A percentile compares a stretch with the other conserved stretches of the same genome.
Conservation (phyloP, 306 rosid genomes). For the Gynostemma pentaphyllum region DNA sequence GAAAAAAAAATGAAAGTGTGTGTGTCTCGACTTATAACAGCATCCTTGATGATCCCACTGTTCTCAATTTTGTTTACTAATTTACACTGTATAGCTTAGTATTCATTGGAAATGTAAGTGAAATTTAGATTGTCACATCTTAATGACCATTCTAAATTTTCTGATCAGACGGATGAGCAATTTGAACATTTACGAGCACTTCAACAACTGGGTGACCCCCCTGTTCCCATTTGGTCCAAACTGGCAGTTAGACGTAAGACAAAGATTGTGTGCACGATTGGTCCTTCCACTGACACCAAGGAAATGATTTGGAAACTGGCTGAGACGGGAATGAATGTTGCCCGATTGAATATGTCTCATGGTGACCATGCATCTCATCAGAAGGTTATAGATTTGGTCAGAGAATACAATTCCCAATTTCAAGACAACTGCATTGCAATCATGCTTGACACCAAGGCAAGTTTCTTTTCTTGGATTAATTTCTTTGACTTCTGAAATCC, state of each 20-base stretch:
- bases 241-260: constrained; percentile 83
- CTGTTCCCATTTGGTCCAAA: constrained; percentile 77
- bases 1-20: too few relatives aligned
- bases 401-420: constrained; percentile 69
- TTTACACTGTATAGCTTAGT: background rate
- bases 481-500: background rate
- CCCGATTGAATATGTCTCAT: constrained; percentile 91
- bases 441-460: constrained; percentile 94
- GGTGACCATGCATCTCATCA: constrained; percentile 97
- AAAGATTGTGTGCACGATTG: constrained; percentile 91
- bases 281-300: constrained; percentile 83
- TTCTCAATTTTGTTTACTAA: background rate
- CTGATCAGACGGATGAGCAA: constrained; percentile 42
- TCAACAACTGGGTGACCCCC: constrained; percentile 40
- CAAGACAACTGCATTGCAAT: constrained; percentile 76
- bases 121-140: background rate
- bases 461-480: background rate
- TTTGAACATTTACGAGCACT: constrained; percentile 39
- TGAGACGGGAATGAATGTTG: constrained; percentile 97
- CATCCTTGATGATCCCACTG: too few relatives aligned
- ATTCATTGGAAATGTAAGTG: background rate
- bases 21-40: too few relatives aligned
- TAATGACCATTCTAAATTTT: background rate
- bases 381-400: constrained; percentile 90
- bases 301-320: constrained; percentile 99